Conservation (phyloP, 1,139 yeast genomes). For the Zygosaccharomyces sapae region DNA sequence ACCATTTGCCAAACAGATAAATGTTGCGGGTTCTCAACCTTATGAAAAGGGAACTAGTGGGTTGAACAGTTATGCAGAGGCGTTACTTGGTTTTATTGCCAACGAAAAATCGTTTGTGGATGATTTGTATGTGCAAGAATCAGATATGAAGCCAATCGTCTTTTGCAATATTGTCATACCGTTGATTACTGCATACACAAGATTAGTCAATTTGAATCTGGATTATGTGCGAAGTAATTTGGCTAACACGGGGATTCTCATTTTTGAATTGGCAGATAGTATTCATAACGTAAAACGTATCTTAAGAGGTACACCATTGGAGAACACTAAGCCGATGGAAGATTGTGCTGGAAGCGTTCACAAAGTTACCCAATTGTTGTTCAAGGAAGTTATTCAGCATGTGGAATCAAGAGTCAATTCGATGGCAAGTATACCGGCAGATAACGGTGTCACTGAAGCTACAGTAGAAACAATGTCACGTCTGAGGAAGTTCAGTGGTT, state of each 20-base stretch:
- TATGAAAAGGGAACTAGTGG: slow-evolving; percentile 64
- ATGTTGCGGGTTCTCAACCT: slow-evolving; percentile 43
- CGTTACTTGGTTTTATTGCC: slow-evolving; percentile 47
- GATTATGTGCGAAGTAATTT: slow-evolving; percentile 38
- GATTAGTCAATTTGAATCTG: slow-evolving; percentile 37
- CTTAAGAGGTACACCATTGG: slow-evolving; percentile 28
- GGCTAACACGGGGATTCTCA: slow-evolving; percentile 41
- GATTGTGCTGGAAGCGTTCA: slow-evolving; percentile 25
- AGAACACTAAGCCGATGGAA: slow-evolving; percentile 16
- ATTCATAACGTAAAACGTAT: slow-evolving; percentile 31
- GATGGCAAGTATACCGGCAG: slow-evolving; percentile 48
- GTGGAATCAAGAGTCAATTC: slow-evolving; percentile 50
- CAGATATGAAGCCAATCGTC: slow-evolving; percentile 39
- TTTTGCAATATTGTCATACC: slow-evolving; percentile 42
- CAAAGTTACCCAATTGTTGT: slow-evolving; percentile 42
- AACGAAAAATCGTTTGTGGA: slow-evolving; percentile 46
- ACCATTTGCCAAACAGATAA: slow-evolving; percentile 45
- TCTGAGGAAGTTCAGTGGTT: slow-evolving; percentile 61
- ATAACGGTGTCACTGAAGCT: slow-evolving; percentile 61
- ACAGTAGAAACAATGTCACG: slow-evolving; percentile 65
- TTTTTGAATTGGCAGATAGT: slow-evolving; percentile 46
- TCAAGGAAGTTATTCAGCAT: slow-evolving; percentile 49
- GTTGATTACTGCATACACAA: slow-evolving; percentile 38
- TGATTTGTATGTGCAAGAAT: slow-evolving; percentile 38
- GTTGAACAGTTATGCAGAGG: slow-evolving; percentile 51